Evolutionary conservation across 352 stramenopile genomes (phyloP).

Genomic region (Pythium scleroteichum): DNA sequence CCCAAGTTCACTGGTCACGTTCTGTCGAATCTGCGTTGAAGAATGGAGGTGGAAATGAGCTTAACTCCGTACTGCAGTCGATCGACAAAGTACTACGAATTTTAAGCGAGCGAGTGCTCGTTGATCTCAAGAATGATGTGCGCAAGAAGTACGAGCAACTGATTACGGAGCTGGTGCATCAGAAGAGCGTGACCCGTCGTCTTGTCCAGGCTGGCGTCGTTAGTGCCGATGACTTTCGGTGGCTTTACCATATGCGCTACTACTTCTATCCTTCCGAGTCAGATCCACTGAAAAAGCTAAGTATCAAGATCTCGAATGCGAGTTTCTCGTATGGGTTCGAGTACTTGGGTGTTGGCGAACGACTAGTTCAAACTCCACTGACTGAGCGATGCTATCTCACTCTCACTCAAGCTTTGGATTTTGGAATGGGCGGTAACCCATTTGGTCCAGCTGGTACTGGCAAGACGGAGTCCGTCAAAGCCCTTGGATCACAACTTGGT

Average conservation of each 20-base stretch:
- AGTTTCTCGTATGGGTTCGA: conserved; percentile 99
- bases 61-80: conserved; percentile 55
- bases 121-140: conserved; percentile 93
- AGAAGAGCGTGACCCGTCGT: conserved; percentile 96
- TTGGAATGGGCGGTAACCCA: conserved; percentile 98
- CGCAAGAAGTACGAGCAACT: conserved; percentile 99
- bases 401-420: conserved; percentile 98
- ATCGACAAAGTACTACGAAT: conserved; percentile 91
- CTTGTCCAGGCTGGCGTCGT: conserved; percentile 87
- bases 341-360: conserved; percentile 99
- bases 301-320: conserved; percentile 98
- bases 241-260: conserved; percentile 99
- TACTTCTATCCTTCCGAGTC: conserved; percentile 91
- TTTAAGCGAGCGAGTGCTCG: conserved; percentile 96
- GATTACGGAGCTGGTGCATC: conserved; percentile 99
- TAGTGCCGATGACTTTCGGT: conserved; percentile 95
- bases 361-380: conserved; percentile 99
- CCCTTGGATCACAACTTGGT: conserved; percentile 97
- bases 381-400: conserved; percentile 99
- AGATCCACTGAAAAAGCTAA: conserved; percentile 91
- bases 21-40: conserved; percentile 92
- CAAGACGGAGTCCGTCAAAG: conserved; percentile 99
- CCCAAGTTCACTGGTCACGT: conserved; percentile 97
- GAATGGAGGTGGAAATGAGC: conserved; percentile 38
- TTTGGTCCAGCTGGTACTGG: conserved; percentile 99